Conservation (phyloP, 495 filamentous ascomycete genomes). For the Opeltia flavorubescens region DNA sequence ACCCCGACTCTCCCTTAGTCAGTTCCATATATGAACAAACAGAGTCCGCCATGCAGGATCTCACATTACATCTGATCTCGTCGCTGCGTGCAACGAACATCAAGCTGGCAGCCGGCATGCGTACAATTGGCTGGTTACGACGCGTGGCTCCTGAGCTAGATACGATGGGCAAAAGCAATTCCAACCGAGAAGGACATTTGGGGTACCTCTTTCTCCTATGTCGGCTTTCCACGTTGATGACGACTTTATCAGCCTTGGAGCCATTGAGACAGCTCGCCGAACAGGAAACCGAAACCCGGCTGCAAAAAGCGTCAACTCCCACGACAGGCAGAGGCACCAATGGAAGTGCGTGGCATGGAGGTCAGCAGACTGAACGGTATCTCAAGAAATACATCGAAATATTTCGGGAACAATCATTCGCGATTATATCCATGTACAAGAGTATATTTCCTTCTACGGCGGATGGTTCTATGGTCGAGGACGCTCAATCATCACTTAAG, state of each 20-base stretch:
- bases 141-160: slow-evolving; percentile 74
- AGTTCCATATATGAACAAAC: slow-evolving; percentile 60
- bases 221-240: slow-evolving; percentile 62
- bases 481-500: slow-evolving; percentile 23
- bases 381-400: slow-evolving; percentile 95
- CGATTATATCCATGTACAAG: slow-evolving; percentile 81
- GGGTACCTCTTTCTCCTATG: slow-evolving; percentile 82
- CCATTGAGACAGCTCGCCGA: slow-evolving; percentile 82
- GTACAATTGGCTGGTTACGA: slow-evolving; percentile 83
- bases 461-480: slow-evolving; percentile 19
- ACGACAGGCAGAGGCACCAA: slow-evolving; percentile 10
- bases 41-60: slow-evolving; percentile 75
- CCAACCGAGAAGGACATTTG: slow-evolving; percentile 44
- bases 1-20: slow-evolving; percentile 64
- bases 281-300: slow-evolving; percentile 51
- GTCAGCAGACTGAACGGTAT: slow-evolving; percentile 87
- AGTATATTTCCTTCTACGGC: slow-evolving; percentile 57
- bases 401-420: slow-evolving; percentile 95
- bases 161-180: slow-evolving; percentile 25
- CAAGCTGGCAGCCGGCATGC: slow-evolving; percentile 81
- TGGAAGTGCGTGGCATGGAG: slow-evolving; percentile 45
- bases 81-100: slow-evolving; percentile 62
- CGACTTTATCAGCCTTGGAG: slow-evolving; percentile 70
- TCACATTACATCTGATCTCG: slow-evolving; percentile 73
- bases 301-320: slow-evolving; percentile 13